A percentile compares a stretch with the other conserved stretches of the same genome.
Conservation (phyloP, 108 stramenopile genomes). For the Skeletonema marinoi region DNA sequence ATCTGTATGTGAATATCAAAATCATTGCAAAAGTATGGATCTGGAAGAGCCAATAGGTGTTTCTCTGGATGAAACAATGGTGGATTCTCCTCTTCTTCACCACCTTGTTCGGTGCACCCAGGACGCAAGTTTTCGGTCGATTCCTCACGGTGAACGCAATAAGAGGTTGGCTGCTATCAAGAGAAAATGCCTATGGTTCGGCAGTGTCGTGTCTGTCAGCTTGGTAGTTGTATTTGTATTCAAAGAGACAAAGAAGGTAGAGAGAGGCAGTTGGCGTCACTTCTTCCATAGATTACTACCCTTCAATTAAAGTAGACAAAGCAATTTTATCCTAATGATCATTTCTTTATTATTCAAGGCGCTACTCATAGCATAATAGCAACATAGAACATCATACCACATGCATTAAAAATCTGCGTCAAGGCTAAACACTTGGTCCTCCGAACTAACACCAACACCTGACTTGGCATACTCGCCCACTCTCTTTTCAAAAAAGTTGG, state of each 20-base stretch:
- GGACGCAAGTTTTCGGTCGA: conserved; percentile 49
- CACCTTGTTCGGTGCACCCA: conserved; percentile 63
- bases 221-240: conserved; percentile 56
- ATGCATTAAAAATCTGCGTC: conserved; percentile 88
- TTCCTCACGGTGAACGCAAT: conserved; percentile 69
- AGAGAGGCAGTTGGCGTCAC: conserved; percentile 6
- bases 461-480: conserved; percentile 96
- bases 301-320: background rate
- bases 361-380: background rate
- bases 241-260: conserved; percentile 21
- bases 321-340: background rate
- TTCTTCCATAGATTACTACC: background rate
- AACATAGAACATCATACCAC: background rate
- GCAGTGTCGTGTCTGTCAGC: conserved; percentile 70
- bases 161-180: conserved; percentile 54
- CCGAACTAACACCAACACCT: conserved; percentile 88
- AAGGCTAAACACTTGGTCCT: conserved; percentile 85
- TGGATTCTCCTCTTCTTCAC: conserved; percentile 37
- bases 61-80: conserved; percentile 42
- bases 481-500: conserved; percentile 45
- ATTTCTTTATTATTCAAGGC: background rate
- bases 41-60: conserved; percentile 67
- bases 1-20: conserved; percentile 17
- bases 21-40: conserved; percentile 66
- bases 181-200: conserved; percentile 74